Evolutionary conservation across 441 rosid genomes (phyloP).

Genomic region (Gossypium schwendimanii): DNA sequence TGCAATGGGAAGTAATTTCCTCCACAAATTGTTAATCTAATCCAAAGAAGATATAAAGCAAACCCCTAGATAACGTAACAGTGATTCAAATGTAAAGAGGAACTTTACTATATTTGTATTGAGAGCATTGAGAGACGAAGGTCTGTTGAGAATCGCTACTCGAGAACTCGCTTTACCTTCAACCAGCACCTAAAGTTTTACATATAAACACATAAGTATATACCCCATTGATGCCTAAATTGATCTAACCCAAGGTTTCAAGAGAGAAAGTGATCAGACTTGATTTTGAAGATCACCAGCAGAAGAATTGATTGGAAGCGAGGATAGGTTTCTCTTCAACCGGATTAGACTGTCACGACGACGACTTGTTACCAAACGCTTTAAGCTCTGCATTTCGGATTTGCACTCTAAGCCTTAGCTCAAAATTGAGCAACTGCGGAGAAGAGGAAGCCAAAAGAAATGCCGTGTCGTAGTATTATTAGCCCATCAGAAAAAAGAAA

Average conservation of each 20-base stretch:
- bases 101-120: constrained; percentile 51
- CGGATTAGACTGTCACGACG: constrained; percentile 13
- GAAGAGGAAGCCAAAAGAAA: constrained; percentile 12
- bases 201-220: not conserved
- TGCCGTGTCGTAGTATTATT: not conserved
- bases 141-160: constrained; percentile 69
- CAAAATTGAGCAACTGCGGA: constrained; percentile 15
- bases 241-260: not conserved
- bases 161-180: constrained; percentile 62
- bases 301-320: constrained; percentile 27
- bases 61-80: not conserved
- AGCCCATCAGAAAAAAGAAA: not conserved
- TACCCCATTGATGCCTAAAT: not conserved
- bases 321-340: constrained; percentile 30
- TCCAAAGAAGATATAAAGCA: not conserved
- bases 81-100: not conserved
- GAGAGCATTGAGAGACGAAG: constrained; percentile 71
- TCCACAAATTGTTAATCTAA: not conserved
- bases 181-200: constrained; percentile 46
- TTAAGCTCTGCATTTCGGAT: constrained; percentile 32
- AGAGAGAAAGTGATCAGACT: constrained; percentile 23
- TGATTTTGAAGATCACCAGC: constrained; percentile 44
- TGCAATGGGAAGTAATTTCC: constrained; percentile 17
- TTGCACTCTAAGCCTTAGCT: constrained; percentile 12
- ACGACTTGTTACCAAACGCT: constrained; percentile 25